Base-by-base conservation (phyloP, 164 flowering plant genomes). In the Platanus orientalis region DNA sequence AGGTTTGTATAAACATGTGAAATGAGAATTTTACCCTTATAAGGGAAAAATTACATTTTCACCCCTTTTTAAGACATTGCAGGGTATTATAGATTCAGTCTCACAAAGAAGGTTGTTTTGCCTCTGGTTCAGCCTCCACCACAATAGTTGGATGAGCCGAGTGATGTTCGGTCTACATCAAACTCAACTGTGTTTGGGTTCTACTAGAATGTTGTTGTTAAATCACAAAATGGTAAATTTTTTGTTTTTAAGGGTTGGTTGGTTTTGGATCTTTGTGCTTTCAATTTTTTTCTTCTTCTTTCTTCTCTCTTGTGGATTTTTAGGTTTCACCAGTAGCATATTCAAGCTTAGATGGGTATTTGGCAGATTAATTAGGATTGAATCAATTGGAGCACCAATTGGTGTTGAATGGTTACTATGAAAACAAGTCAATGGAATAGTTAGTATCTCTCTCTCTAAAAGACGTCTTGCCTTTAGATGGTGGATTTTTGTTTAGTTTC, bases 301-400 rank as follows among this genome's bases (percentile, higher is more conserved):
- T n/a, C n/a, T n/a, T n/a, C n/a, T n/a, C n/a, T n/a, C n/a, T n/a
- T n/a, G n/a, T n/a, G n/a, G n/a, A n/a, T n/a, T 47, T 30, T 47
- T 5, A n/a, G 23, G 51, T 48, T 30, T 50, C 30, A 20, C 3
- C 9, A 12, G 57, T 78, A 86, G 92, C 82, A 3, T 87, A 86
- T 77, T 82, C 87, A 21, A 81, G 83, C 53, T 71, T 86, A 65
- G 92, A 86, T 69, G 82, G 81, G 64, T 80, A 77, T 69, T 68
- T 84, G 73, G 89, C 89, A 7, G 74, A 77, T 13, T 87, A 89
- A 88, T 83, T 84, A 61, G 92, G 92, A 21, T 73, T 87, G 68
- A 75, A 87, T 68, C 89, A 87, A 57, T 87, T 89, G 0, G 84
- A 84, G 78, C 84, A 81, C 72, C 89, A 87, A 63, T 87, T 89